Percentiles rank a stretch among this genome's conserved stretches.
These are phyloP conservation scores for Hymenoscyphus occultus DNA, from an alignment of 2,329 filamentous ascomycete genomes.

Conservation along the genomic window DNA sequence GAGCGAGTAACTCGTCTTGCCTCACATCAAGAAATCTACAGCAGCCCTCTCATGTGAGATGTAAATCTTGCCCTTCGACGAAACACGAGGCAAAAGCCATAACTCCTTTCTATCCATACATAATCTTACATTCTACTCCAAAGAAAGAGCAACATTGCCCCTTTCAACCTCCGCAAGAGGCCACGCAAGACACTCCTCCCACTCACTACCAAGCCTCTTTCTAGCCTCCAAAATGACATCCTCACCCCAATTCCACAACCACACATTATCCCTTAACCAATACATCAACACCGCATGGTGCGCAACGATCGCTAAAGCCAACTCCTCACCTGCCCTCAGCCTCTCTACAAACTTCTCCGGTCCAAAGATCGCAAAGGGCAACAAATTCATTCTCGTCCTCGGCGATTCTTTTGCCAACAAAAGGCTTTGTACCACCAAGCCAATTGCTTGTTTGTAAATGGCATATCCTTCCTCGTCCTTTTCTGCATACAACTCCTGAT, in stretches of 20 bases:
- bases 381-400: conserved; percentile 5
- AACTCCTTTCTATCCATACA: background rate
- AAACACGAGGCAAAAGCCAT: too few relatives aligned
- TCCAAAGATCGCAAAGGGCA: conserved; percentile 14
- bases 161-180: conserved; percentile 3
- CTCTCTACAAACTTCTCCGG: conserved; percentile 12
- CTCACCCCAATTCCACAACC: conserved; percentile 18
- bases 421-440: conserved; percentile 8
- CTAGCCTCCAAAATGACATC: conserved; percentile 19
- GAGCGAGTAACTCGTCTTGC: too few relatives aligned
- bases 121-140: background rate
- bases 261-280: conserved; percentile 15
- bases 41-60: too few relatives aligned
- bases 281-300: conserved; percentile 20
- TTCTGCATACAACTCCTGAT: background rate
- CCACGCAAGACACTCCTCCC: conserved; percentile 10
- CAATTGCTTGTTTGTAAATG: conserved; percentile 5
- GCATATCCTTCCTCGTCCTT: background rate
- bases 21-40: too few relatives aligned
- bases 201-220: conserved; percentile 8
- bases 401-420: conserved; percentile 9
- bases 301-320: conserved; percentile 20
- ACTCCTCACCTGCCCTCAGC: conserved; percentile 8
- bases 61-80: too few relatives aligned
- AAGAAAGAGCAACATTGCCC: background rate